Evolutionary conservation across 1,284 basidiomycete species (phyloP).

Genomic region (Ganoderma boninense): DNA sequence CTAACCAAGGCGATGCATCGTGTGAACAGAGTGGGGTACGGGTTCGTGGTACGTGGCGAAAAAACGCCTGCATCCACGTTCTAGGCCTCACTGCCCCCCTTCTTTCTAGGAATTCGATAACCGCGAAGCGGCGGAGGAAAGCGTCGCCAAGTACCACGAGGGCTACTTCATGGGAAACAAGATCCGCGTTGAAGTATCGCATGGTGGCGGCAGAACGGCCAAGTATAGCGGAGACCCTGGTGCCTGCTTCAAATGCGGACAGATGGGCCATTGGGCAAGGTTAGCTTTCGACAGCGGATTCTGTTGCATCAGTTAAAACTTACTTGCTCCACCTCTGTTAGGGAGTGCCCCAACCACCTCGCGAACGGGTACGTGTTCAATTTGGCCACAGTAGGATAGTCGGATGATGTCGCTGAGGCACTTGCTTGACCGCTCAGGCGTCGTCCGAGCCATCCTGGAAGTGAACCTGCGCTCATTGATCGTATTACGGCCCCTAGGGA

Average conservation of each 20-base stretch:
- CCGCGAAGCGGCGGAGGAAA: conserved; percentile 82
- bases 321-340: conserved; percentile 39
- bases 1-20: conserved; percentile 30
- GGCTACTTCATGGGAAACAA: conserved; percentile 90
- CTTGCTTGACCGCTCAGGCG: conserved; percentile 24
- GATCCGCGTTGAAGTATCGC: conserved; percentile 85
- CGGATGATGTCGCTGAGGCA: conserved; percentile 23
- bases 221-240: conserved; percentile 82
- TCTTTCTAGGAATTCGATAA: conserved; percentile 79
- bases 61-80: conserved; percentile 1
- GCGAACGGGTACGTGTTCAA: conserved; percentile 45
- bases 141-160: conserved; percentile 85
- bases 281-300: conserved; percentile 43
- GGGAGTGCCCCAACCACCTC: conserved; percentile 76
- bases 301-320: conserved; percentile 15
- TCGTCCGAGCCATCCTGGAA: conserved; percentile 43
- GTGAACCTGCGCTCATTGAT: conserved; percentile 62
- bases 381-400: conserved; percentile 1
- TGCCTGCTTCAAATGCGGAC: conserved; percentile 85
- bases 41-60: conserved; percentile 74
- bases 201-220: conserved; percentile 81
- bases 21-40: conserved; percentile 74
- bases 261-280: conserved; percentile 88
- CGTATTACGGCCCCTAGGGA: conserved; percentile 56
- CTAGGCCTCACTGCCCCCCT: conserved; percentile 20